Conservation (phyloP, 805 yeast genomes). For the Cyberlindnera maclurae region DNA sequence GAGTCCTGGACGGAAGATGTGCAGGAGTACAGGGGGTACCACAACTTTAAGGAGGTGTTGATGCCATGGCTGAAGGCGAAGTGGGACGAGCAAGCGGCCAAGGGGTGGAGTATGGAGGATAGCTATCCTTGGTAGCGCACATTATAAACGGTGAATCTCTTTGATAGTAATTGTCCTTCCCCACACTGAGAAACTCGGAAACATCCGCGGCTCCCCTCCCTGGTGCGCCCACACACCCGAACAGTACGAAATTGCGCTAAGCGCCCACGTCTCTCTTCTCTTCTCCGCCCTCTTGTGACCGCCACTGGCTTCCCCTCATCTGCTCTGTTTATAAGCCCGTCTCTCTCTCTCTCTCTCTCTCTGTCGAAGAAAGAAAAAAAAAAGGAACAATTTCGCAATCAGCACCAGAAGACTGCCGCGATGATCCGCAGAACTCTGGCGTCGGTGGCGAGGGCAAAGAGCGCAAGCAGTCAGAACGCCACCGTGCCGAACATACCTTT, state of each 20-base stretch:
- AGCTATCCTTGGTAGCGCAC: slow-evolving; percentile 2
- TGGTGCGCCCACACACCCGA: too few relatives aligned
- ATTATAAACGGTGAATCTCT: background rate
- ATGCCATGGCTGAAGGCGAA: slow-evolving; percentile 46
- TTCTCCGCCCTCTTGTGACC: too few relatives aligned
- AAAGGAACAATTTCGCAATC: too few relatives aligned
- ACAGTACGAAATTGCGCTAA: too few relatives aligned
- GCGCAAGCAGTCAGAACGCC: background rate
- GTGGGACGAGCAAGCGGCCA: slow-evolving; percentile 29
- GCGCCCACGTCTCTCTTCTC: too few relatives aligned
- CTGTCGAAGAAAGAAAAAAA: too few relatives aligned
- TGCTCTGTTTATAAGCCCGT: too few relatives aligned
- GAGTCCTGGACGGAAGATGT: slow-evolving; percentile 56
- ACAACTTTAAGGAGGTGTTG: slow-evolving; percentile 43
- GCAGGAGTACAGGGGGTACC: slow-evolving; percentile 51
- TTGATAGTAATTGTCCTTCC: background rate
- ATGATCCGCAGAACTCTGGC: slow-evolving; percentile 7
- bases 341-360: too few relatives aligned
- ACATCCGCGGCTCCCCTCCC: too few relatives aligned
- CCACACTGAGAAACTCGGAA: background rate
- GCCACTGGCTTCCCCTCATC: too few relatives aligned
- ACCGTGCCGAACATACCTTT: slow-evolving; percentile 1
- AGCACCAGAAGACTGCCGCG: background rate
- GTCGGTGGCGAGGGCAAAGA: slow-evolving; percentile 4
- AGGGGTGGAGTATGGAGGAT: slow-evolving; percentile 17